Percentiles rank a stretch among this genome's conserved stretches.
These are phyloP conservation scores for Candida dubliniensis DNA, from an alignment of 1,139 yeast genomes.

Conservation along the genomic window DNA sequence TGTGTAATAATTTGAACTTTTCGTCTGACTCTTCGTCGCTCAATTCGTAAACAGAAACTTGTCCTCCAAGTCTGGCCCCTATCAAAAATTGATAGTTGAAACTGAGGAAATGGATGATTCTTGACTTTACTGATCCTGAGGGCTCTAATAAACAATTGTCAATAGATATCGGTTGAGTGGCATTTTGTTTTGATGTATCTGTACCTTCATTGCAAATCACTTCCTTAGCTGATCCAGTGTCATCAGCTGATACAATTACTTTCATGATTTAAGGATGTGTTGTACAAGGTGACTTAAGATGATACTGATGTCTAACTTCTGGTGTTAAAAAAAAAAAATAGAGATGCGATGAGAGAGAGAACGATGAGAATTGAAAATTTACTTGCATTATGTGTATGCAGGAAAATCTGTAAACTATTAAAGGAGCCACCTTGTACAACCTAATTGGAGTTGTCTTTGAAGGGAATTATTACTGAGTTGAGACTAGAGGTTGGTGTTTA, in stretches of 20 bases:
- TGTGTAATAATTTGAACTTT: slow-evolving; percentile 22
- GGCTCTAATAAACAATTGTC: slow-evolving; percentile 40
- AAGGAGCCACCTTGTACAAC: no score
- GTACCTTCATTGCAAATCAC: slow-evolving; percentile 59
- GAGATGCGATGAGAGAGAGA: background rate
- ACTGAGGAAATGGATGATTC: slow-evolving; percentile 22
- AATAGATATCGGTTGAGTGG: slow-evolving; percentile 52
- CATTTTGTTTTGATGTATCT: slow-evolving; percentile 65
- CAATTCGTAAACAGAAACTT: slow-evolving; percentile 37
- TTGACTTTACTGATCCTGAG: slow-evolving; percentile 25
- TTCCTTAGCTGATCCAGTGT: slow-evolving; percentile 58
- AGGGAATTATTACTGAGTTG: no score
- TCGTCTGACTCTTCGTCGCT: slow-evolving; percentile 16
- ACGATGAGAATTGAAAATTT: no score
- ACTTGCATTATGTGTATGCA: no score
- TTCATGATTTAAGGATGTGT: slow-evolving; percentile 35
- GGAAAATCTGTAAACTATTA: no score
- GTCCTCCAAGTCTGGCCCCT: slow-evolving; percentile 45
- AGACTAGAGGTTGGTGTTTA: no score
- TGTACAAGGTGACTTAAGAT: no score
- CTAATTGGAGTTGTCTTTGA: no score
- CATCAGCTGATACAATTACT: slow-evolving; percentile 54
- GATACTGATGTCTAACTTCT: no score
- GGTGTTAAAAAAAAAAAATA: background rate
- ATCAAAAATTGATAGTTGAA: slow-evolving; percentile 37